Evolutionary conservation across 1,284 basidiomycete species (phyloP).

Genomic region (Spongispora temasekensis): DNA sequence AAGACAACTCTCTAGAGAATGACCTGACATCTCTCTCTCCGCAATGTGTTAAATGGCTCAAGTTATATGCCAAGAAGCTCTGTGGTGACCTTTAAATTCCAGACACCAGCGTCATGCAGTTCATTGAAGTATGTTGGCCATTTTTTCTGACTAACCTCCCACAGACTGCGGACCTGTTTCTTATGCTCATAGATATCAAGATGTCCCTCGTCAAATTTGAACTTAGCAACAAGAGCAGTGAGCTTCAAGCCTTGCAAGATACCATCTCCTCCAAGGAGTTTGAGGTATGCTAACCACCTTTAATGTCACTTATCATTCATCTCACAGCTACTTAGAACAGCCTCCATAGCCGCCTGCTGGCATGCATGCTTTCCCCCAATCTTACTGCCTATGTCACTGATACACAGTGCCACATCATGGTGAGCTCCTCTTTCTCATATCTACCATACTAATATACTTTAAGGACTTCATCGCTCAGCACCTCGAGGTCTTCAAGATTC

Average conservation of each 20-base stretch:
- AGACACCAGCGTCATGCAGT: neutral
- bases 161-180: neutral
- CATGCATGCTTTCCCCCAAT: neutral
- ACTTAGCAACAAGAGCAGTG: neutral
- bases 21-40: neutral
- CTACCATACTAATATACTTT: neutral
- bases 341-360: neutral
- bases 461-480: neutral
- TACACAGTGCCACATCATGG: neutral
- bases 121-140: neutral
- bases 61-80: neutral
- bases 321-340: neutral
- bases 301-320: neutral
- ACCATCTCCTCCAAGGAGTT: neutral
- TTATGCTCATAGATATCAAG: neutral
- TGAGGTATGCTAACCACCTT: neutral
- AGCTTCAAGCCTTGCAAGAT: neutral
- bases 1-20: neutral
- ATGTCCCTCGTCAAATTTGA: neutral
- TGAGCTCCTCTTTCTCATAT: neutral
- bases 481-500: neutral
- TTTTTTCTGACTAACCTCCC: neutral
- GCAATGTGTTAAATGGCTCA: neutral
- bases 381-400: neutral
- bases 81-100: neutral